Evolutionary conservation across 257 asterid species (phyloP), one percentile per base, ranked within the genome.

Genomic region (Petunia axillaris): DNA sequence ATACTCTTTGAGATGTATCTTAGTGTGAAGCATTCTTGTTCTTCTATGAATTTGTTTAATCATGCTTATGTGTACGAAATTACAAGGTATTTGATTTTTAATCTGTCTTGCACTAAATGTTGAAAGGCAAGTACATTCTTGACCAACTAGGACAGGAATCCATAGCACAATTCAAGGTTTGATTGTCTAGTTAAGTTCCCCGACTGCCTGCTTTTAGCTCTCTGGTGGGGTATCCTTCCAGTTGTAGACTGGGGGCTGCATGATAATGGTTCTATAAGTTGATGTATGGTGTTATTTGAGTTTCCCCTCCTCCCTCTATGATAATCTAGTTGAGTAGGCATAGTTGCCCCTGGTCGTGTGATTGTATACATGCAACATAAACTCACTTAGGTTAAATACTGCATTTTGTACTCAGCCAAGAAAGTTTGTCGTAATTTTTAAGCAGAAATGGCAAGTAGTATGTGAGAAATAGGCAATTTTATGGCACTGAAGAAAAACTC

Each of bases 1-100:
- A 48, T 70, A 48, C 59, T 46, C 77, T 70, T 48, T 35, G 39
- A 70, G 35, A 70, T 70, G 41, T 16, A 48, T 70, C 43, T 46
- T 46, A 70, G 59, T 2, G 10, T 37, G 25, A 46, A 70, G 6
- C 25, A 2, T 46, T 36, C 10, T 4, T 68, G 16, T 68, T 68
- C 40, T 68, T n/a, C 57, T 43, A 68, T 68, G 76, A 9, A 70
- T 44, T 67, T n/a, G 10, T 2, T 25, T 25, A 9, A 48, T 35
- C 2, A 25, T 25, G 43, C 43, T 3, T 4, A 10, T 25, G 77
- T 70, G 11, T 25, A 9, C 59, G 41, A 66, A 52, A 52, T 8
- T 10, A 8, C 9, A 52, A 8, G 15, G 57, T 10, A 14, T 0
- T 10, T 52, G 11, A 52, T 8, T 10, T 52, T 52, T 52, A 8